A percentile compares a stretch with the other conserved stretches of the same genome.
phyloP scores from a whole-genome alignment of 2,329 filamentous ascomycete species.

The Talaromyces sp. region DNA sequence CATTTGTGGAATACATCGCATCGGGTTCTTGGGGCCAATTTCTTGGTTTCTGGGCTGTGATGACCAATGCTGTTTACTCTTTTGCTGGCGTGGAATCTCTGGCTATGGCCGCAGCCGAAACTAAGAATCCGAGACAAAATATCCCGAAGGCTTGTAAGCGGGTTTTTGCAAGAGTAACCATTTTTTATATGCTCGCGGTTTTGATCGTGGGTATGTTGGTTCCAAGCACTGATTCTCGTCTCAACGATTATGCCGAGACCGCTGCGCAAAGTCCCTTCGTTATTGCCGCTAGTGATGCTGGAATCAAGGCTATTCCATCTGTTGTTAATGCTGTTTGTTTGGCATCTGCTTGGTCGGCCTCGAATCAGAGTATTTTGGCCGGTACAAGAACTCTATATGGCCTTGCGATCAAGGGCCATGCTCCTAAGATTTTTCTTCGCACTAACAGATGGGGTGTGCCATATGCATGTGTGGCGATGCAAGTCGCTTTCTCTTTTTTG shows the following conservation, averaged over 20 bases:
- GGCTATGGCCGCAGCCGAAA: slow-evolving; percentile 60
- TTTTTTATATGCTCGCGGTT: slow-evolving; percentile 61
- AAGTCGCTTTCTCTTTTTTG: slow-evolving; percentile 46
- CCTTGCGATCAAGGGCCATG: slow-evolving; percentile 53
- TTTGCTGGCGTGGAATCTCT: slow-evolving; percentile 52
- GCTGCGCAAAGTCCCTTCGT: slow-evolving; percentile 61
- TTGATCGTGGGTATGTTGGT: slow-evolving; percentile 64
- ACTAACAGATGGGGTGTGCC: slow-evolving; percentile 45
- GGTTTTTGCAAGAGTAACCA: slow-evolving; percentile 58
- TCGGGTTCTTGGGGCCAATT: slow-evolving; percentile 63
- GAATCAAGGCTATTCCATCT: slow-evolving; percentile 67
- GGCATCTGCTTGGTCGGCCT: slow-evolving; percentile 70
- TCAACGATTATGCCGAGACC: slow-evolving; percentile 29
- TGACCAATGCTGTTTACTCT: slow-evolving; percentile 44
- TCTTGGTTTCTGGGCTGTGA: slow-evolving; percentile 60
- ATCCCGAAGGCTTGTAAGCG: slow-evolving; percentile 59
- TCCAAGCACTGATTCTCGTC: slow-evolving; percentile 52
- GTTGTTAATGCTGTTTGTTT: slow-evolving; percentile 78
- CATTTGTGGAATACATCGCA: slow-evolving; percentile 67
- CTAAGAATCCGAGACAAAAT: slow-evolving; percentile 54
- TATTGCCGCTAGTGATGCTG: slow-evolving; percentile 69
- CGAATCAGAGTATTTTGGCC: slow-evolving; percentile 66
- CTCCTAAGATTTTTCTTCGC: slow-evolving; percentile 53
- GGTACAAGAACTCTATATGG: slow-evolving; percentile 57
- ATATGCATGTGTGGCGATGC: slow-evolving; percentile 45